These are phyloP conservation scores for Thielaviopsis cerberus DNA, from an alignment of 2,329 filamentous ascomycete genomes.

Conservation along the genomic window DNA sequence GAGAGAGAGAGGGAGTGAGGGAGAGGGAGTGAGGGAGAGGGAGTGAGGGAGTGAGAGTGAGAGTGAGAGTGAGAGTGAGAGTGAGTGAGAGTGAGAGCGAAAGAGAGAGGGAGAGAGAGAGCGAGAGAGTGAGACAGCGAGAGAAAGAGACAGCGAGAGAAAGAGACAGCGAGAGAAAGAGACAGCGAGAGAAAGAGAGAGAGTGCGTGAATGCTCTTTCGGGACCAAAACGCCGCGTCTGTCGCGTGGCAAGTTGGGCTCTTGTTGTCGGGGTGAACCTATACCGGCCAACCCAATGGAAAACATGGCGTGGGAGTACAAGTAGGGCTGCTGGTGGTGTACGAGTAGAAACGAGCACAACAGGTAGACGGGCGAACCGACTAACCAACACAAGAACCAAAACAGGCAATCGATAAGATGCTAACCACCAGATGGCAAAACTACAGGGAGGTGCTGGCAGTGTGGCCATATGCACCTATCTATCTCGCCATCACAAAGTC, in stretches of 20 bases:
- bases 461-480: not conserved
- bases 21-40: too few relatives aligned
- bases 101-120: not conserved
- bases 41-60: too few relatives aligned
- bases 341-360: not conserved
- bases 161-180: not conserved
- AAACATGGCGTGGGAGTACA: not conserved
- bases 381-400: too few relatives aligned
- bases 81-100: not conserved
- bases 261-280: not conserved
- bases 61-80: not conserved
- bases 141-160: not conserved
- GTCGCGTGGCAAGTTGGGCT: not conserved
- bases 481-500: too few relatives aligned
- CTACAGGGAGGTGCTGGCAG: not conserved
- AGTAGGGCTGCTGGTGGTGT: not conserved
- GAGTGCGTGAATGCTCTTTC: too few relatives aligned
- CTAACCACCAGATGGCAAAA: too few relatives aligned
- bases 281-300: not conserved
- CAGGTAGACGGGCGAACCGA: not conserved
- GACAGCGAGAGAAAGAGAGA: not conserved
- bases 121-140: not conserved
- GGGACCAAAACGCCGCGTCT: not conserved
- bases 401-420: too few relatives aligned
- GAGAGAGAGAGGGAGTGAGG: too few relatives aligned